These are phyloP conservation scores for Scytalidium sp. DNA, from an alignment of 2,329 filamentous ascomycete genomes.

Conservation along the genomic window DNA sequence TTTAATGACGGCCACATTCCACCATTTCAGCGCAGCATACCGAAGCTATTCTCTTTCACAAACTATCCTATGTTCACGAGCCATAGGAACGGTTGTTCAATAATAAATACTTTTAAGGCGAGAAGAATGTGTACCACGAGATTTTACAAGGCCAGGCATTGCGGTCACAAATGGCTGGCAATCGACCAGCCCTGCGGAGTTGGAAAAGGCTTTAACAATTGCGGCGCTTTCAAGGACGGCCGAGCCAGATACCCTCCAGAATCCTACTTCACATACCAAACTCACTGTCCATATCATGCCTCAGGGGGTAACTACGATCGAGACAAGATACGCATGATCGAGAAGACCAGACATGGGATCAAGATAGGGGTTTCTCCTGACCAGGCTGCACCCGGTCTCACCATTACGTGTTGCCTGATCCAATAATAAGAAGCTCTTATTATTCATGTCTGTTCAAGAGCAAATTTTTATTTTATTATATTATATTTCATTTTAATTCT, in stretches of 20 bases:
- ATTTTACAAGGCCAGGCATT: constrained; percentile 10
- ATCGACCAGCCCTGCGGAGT: constrained; percentile 10
- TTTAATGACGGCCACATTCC: too few relatives aligned
- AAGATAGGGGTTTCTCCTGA: not conserved
- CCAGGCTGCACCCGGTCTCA: not conserved
- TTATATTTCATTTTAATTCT: too few relatives aligned
- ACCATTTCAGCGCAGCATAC: too few relatives aligned
- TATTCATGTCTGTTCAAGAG: not conserved
- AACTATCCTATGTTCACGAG: too few relatives aligned
- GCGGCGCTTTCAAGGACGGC: constrained; percentile 6
- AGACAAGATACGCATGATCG: constrained; percentile 12
- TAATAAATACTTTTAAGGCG: too few relatives aligned
- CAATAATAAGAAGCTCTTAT: not conserved
- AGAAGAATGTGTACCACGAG: constrained; percentile 13
- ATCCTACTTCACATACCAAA: not conserved
- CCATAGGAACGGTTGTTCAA: too few relatives aligned
- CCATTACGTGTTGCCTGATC: not conserved
- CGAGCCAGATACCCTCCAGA: not conserved
- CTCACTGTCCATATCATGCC: constrained; percentile 10
- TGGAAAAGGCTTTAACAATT: constrained; percentile 14
- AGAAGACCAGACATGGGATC: constrained; percentile 4
- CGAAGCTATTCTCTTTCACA: too few relatives aligned
- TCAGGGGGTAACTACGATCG: constrained; percentile 12
- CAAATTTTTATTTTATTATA: constrained; percentile 47
- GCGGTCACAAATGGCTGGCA: constrained; percentile 10